These are phyloP conservation scores for Cryptosporidium meleagridis DNA, from an alignment of 169 alveolate species.

Conservation along the genomic window DNA sequence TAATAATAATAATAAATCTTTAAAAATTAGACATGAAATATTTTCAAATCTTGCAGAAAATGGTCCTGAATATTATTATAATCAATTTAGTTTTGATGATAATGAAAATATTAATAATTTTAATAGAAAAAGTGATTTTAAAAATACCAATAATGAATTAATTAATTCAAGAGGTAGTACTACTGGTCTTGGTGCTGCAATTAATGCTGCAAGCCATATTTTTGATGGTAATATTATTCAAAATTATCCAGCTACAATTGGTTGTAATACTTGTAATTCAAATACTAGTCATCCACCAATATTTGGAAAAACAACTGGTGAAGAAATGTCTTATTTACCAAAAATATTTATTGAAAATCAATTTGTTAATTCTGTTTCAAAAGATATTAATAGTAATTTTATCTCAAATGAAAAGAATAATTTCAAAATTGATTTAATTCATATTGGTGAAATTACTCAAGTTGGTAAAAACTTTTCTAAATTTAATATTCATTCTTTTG, in stretches of 20 bases:
- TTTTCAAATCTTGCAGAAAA: constrained; percentile 28
- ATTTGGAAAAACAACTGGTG: constrained; percentile 34
- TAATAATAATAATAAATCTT: not conserved
- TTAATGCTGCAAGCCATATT: constrained; percentile 59
- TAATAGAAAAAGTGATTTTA: not conserved
- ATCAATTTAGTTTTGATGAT: not conserved
- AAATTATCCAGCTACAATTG: constrained; percentile 54
- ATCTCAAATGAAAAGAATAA: constrained; percentile 8
- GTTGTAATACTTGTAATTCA: constrained; percentile 28
- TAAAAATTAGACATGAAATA: constrained; percentile 13
- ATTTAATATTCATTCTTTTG: constrained; percentile 39
- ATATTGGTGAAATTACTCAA: constrained; percentile 39
- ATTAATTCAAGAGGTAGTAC: constrained; percentile 18
- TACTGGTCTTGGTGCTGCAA: constrained; percentile 49
- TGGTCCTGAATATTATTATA: constrained; percentile 63
- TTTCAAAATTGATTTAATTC: constrained; percentile 29
- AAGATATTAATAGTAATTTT: not conserved
- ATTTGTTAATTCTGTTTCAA: not conserved
- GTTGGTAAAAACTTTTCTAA: constrained; percentile 4
- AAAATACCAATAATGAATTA: not conserved
- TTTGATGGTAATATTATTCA: constrained; percentile 58
- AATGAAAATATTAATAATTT: not conserved
- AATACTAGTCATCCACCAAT: constrained; percentile 54
- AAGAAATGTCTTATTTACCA: constrained; percentile 58
- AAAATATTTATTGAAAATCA: constrained; percentile 16